Evolutionary conservation across 208 protist species (phyloP), one percentile per base, ranked within the genome.

Genomic region (Wallacemonas collosoma): DNA sequence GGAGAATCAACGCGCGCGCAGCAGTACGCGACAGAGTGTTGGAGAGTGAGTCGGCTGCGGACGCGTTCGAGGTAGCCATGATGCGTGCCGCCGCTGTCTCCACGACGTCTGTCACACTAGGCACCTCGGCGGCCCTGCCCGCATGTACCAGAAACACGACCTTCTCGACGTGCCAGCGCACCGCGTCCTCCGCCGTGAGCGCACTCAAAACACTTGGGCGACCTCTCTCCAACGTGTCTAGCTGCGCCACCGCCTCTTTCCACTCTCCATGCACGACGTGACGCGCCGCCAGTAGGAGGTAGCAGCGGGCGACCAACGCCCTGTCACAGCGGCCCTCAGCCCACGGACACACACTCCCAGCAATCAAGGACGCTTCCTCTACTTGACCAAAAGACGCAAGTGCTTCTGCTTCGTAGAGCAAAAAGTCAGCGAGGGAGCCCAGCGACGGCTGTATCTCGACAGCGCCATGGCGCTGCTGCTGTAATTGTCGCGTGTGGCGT

Each of bases 381-480:
- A 84, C 58, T 44, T 80, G 76, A 3, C 83, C 88, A 36, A 90
- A 71, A 2, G 55, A 4, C 40, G 75, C 48, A 5, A 81, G 81
- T 26, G 75, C 57, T 48, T 89, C 83, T 35, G 85, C 87, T 62
- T 87, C 83, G 53, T 55, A 54, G 36, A 93, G 56, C 7, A 93
- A 56, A 39, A 80, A 72, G 14, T 68, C 70, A n/a, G 75, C 68
- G n/a, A 82, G 67, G 61, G 66, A 81, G 40, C 72, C 82, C 9
- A 68, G 26, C 57, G 60, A 12, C 41, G 11, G 38, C 43, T 65
- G 60, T 12, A 7, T 14, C n/a, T 65, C 60, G 12, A 65, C 60
- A 4, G 60, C 41, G 36, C 38, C 11, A n/a, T 50, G 45, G 8
- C 8, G 45, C 45, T 50, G 45, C 45, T 53, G 48, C 48, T 26